Evolutionary conservation across 2,329 filamentous ascomycete species (phyloP).

Genomic region (Diaporthe ilicicola): DNA sequence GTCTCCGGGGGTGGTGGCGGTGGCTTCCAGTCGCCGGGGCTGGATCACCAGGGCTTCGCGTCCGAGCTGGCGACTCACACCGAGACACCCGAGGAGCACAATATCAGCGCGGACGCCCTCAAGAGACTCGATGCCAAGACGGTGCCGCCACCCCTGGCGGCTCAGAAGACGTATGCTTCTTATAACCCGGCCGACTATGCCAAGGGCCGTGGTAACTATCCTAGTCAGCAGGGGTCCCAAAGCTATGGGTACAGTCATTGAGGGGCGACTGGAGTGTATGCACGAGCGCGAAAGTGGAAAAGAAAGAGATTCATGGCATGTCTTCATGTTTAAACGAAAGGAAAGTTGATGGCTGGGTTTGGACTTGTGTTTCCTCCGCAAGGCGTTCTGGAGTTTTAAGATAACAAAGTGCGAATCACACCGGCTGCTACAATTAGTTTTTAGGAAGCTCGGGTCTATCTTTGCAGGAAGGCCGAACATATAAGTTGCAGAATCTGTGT

Average conservation of each 20-base stretch:
- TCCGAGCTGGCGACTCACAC: constrained; percentile 56
- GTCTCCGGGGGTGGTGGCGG: constrained; percentile 30
- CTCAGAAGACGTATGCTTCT: constrained; percentile 40
- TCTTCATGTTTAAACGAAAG: background rate
- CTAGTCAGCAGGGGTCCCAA: background rate
- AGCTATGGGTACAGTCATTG: constrained; percentile 24
- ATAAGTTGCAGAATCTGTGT: background rate
- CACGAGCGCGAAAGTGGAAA: too few species aligned
- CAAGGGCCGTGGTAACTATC: constrained; percentile 23
- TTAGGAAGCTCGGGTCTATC: background rate
- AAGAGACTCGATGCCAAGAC: constrained; percentile 38
- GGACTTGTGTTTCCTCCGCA: background rate
- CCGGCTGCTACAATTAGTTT: background rate
- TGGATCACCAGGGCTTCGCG: constrained; percentile 52
- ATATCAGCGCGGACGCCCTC: constrained; percentile 38
- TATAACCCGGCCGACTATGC: constrained; percentile 54
- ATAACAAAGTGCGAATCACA: background rate
- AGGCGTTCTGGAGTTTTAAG: background rate
- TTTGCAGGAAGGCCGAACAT: background rate
- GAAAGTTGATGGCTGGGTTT: background rate
- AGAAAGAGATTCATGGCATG: too few species aligned
- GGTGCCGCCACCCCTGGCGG: constrained; percentile 35
- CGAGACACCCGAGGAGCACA: constrained; percentile 57
- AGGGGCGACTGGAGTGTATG: background rate
- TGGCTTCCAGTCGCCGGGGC: constrained; percentile 48